phyloP scores from a whole-genome alignment of 176 grass and related monocot species.

The Aegilops bicornis region DNA sequence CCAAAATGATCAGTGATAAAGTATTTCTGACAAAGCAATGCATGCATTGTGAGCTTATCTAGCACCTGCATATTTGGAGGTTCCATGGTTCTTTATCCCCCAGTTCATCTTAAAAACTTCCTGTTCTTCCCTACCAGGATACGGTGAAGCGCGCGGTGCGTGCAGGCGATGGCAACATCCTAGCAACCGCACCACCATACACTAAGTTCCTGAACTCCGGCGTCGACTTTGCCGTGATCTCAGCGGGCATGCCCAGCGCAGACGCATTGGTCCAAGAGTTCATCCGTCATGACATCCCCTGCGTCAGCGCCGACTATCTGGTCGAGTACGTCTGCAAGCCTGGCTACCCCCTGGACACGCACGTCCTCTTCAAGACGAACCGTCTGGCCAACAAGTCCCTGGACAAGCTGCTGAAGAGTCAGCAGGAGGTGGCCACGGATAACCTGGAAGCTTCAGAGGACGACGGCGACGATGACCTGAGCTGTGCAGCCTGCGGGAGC shows the following conservation, averaged over 20 bases:
- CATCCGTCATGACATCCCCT: slow-evolving; percentile 54
- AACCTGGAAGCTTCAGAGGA: neutral
- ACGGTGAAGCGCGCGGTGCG: slow-evolving; percentile 78
- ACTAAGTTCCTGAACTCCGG: slow-evolving; percentile 58
- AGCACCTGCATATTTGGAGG: neutral
- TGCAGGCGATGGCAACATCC: slow-evolving; percentile 71
- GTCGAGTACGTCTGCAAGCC: slow-evolving; percentile 83
- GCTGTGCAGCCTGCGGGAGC: slow-evolving; percentile 49
- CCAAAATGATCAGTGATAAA: too few relatives aligned
- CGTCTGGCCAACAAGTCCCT: slow-evolving; percentile 54
- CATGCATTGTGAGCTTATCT: neutral
- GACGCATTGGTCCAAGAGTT: slow-evolving; percentile 84
- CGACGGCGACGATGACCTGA: slow-evolving; percentile 31
- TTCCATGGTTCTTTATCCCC: neutral
- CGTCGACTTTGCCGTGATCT: slow-evolving; percentile 69
- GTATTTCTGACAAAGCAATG: too few relatives aligned
- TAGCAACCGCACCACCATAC: slow-evolving; percentile 89
- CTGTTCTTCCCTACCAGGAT: slow-evolving; percentile 44
- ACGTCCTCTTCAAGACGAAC: slow-evolving; percentile 70
- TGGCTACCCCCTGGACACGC: slow-evolving; percentile 55
- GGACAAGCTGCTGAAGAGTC: slow-evolving; percentile 47
- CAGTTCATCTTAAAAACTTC: neutral
- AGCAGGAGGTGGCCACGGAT: slow-evolving; percentile 47
- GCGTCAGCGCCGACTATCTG: slow-evolving; percentile 64
- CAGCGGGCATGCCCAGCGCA: slow-evolving; percentile 50